phyloP scores from a whole-genome alignment of 2,329 filamentous ascomycete species.

The Bipolaris bicolor region DNA sequence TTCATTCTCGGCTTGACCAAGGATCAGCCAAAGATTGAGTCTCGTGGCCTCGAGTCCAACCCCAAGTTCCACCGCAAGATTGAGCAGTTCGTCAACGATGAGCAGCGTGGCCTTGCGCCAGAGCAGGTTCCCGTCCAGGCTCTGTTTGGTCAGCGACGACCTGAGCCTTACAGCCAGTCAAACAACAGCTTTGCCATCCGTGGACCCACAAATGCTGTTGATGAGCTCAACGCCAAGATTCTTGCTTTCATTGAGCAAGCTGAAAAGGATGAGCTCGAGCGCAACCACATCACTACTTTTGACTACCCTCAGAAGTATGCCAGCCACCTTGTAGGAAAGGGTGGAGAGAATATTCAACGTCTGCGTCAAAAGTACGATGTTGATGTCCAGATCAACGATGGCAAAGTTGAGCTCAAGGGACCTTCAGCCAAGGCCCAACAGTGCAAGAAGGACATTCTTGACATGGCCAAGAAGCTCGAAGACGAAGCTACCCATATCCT shows the following conservation, averaged over 20 bases:
- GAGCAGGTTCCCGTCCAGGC: conserved; percentile 64
- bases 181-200: conserved; percentile 69
- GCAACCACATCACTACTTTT: conserved; percentile 83
- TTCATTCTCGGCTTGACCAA: conserved; percentile 61
- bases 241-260: conserved; percentile 82
- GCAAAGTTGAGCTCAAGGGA: conserved; percentile 93
- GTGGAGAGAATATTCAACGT: conserved; percentile 72
- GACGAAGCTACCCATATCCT: conserved; percentile 88
- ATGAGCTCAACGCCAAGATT: conserved; percentile 74
- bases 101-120: conserved; percentile 58
- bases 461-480: conserved; percentile 80
- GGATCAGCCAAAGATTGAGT: conserved; percentile 62
- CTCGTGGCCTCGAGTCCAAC: conserved; percentile 61
- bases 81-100: conserved; percentile 62
- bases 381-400: conserved; percentile 87
- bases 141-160: conserved; percentile 54
- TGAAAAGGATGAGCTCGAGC: conserved; percentile 90
- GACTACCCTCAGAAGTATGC: conserved; percentile 95
- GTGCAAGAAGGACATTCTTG: conserved; percentile 80
- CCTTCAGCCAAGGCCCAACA: conserved; percentile 92
- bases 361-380: conserved; percentile 73
- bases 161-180: conserved; percentile 61
- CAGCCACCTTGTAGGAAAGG: conserved; percentile 77
- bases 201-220: conserved; percentile 75
- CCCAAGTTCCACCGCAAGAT: conserved; percentile 69